These are phyloP conservation scores for Xylaria sp. DNA, from an alignment of 2,329 filamentous ascomycete genomes.

Conservation along the genomic window DNA sequence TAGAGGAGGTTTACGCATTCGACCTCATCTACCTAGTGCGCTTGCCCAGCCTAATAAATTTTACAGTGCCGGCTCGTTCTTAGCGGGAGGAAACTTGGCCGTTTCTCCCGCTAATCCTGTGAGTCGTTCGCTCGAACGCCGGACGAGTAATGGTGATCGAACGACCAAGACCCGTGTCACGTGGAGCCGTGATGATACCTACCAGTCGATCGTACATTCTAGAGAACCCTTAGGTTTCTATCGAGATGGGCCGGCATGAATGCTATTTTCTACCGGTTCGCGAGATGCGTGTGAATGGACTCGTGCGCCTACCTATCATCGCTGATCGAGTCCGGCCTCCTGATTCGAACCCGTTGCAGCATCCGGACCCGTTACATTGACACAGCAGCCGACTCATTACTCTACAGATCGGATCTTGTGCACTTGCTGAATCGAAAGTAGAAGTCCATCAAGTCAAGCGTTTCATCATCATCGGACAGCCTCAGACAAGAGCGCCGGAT, in stretches of 20 bases:
- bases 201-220: not conserved
- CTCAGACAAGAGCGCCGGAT: not conserved
- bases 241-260: not conserved
- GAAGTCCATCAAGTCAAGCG: not conserved
- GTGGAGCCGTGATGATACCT: not conserved
- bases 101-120: not conserved
- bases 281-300: not conserved
- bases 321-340: not conserved
- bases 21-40: not conserved
- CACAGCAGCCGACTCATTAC: not conserved
- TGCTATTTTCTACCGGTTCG: not conserved
- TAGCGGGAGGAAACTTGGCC: not conserved
- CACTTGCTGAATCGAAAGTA: not conserved
- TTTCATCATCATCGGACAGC: not conserved
- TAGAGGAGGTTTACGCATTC: conserved; percentile 1
- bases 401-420: conserved; percentile 6
- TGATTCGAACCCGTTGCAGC: not conserved
- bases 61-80: not conserved
- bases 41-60: not conserved
- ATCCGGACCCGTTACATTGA: not conserved
- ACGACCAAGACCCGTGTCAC: not conserved
- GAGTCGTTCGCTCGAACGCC: not conserved
- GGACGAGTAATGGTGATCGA: not conserved
- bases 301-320: not conserved
- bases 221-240: not conserved